Evolutionary conservation across 108 stramenopile species (phyloP), one percentile per base, ranked within the genome.

Genomic region (Skeletonema menzelii): DNA sequence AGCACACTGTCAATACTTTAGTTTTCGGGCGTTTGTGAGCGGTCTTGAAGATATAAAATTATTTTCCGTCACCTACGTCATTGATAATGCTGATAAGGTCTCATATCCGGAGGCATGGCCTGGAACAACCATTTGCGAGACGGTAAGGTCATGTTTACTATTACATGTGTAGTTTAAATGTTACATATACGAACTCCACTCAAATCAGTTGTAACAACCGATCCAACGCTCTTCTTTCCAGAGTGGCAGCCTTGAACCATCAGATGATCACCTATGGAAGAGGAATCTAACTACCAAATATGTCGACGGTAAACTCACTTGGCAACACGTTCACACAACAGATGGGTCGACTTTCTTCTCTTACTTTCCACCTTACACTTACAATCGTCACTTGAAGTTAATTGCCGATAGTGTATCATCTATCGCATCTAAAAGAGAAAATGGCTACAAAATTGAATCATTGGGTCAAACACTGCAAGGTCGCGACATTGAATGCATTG

Each of bases 301-400:
- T 76, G 68, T 56, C 11, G 84, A 85, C 42, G 92, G 89, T 37
- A 79, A 86, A 67, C 70, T 93, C 8, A 58, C 34, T 8, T 93
- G 92, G 92, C 73, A 69, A 19, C 87, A 88, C 26, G 69, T 70
- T 10, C 90, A 93, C 44, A 67, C 17, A 27, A 64, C 73, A 31
- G 84, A 85, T 59, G 80, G 83, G 67, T 71, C 70, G 27, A 63
- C 76, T 0, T 91, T 82, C 82, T 93, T 91, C 70, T 80, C 82
- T 38, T 91, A 93, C 55, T 93, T 85, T 58, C 92, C 92, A 24
- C 88, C 88, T 2, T 93, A 82, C 46, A 84, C 89, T 8, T 91
- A 93, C 69, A 68, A 82, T 28, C 85, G 89, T 47, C 92, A 93
- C 62, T 79, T 91, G 76, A 75, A 76, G 38, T 63, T 93, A 49